Evolutionary conservation across 2,329 filamentous ascomycete genomes (phyloP).

Genomic region (Ceratocystis diversiconidia): DNA sequence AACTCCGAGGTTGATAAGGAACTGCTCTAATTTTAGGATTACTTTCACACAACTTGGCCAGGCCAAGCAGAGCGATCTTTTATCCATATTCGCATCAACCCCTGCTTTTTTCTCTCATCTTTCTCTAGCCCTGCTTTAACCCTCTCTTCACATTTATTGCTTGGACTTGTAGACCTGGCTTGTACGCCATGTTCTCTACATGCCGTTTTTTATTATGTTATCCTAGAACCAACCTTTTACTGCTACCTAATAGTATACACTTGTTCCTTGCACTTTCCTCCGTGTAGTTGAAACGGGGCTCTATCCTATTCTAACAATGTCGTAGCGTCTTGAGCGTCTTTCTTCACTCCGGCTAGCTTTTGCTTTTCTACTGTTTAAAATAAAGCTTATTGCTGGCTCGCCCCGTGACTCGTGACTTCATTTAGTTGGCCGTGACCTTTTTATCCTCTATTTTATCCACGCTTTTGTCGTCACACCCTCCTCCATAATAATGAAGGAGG

Average conservation of each 20-base stretch:
- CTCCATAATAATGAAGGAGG: not conserved
- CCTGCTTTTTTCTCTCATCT: no score
- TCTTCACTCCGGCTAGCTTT: not conserved
- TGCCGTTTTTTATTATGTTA: no score
- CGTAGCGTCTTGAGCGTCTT: no score
- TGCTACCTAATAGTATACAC: no score
- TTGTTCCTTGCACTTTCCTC: no score
- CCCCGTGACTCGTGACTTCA: not conserved
- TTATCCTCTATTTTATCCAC: not conserved
- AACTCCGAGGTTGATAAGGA: not conserved
- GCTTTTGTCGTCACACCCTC: not conserved
- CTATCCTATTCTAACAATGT: no score
- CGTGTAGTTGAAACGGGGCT: no score
- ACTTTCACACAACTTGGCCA: not conserved
- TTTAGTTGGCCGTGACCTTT: not conserved
- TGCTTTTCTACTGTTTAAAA: not conserved
- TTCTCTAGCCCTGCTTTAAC: no score
- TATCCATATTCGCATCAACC: not conserved
- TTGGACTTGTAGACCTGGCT: no score
- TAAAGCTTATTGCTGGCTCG: not conserved
- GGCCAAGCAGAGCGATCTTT: not conserved
- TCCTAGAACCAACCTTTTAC: no score
- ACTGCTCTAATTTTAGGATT: slow-evolving; percentile 2
- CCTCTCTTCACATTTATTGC: no score
- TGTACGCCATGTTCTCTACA: no score